Evolutionary conservation across 805 yeast species (phyloP), one percentile per base, ranked within the genome.

Genomic region (Ogataea methylovora): DNA sequence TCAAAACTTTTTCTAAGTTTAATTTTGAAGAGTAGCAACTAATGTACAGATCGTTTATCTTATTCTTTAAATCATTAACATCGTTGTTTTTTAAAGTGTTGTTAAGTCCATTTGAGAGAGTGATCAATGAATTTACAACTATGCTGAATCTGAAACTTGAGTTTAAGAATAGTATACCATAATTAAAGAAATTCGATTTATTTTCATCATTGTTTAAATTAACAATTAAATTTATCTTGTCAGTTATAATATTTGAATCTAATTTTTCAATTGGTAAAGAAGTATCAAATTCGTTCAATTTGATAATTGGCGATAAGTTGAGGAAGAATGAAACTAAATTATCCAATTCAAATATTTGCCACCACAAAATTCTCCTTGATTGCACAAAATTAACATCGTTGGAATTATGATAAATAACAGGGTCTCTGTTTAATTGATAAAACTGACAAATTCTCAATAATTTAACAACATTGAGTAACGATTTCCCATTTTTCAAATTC

Each of bases 321-420:
- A 49, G 36, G 13, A 44, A 50, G 15, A 40, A 44, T 3, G 56
- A 50, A n/a, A 51, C 45, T 8, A 51, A 24, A 24, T 41, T 42
- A 32, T 42, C 46, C 27, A 77, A 52, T 19, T 73, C 72, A 40
- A 75, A 74, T 7, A 77, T 71, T 25, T 74, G 76, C 82, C 82
- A 77, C 82, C 83, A 77, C n/a, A 77, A 49, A 34, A 74, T 48
- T 48, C 83, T 61, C 50, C 79, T 60, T 31, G 67, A 60, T 39
- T 73, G 76, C 6, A 76, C 65, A 16, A 66, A 59, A 34, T 63
- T 65, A 48, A 63, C 57, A 40, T 73, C 71, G 3, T 64, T 58
- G 24, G 73, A 62, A 27, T 69, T 64, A 38, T 76, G 70, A 29
- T 69, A 65, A 1, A 64, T 54, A n/a, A 69, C 60, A 4, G 83